Percentiles rank a stretch among this genome's conserved stretches.
These are phyloP conservation scores for Mycena galopus DNA, from an alignment of 768 basidiomycete genomes.

Conservation along the genomic window DNA sequence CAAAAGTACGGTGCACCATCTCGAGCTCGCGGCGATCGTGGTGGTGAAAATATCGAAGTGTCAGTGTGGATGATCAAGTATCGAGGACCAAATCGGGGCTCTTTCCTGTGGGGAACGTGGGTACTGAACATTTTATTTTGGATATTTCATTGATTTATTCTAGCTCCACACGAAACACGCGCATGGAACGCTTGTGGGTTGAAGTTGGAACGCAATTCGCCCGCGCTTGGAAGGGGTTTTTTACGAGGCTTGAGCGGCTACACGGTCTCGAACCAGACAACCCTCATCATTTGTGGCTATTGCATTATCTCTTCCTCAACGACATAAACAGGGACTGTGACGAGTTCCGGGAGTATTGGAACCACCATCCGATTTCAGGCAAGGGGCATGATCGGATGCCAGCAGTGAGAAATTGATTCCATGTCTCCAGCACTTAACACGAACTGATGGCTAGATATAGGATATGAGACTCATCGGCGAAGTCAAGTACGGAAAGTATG, in stretches of 20 bases:
- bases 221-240: constrained; percentile 47
- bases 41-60: constrained; percentile 45
- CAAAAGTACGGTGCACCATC: constrained; percentile 37
- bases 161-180: constrained; percentile 39
- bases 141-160: not conserved
- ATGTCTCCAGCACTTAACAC: not conserved
- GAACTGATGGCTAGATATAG: constrained; percentile 36
- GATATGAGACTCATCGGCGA: constrained; percentile 19
- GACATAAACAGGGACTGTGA: constrained; percentile 46
- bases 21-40: constrained; percentile 41
- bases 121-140: constrained; percentile 36
- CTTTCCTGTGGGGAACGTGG: constrained; percentile 37
- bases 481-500: constrained; percentile 12
- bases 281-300: constrained; percentile 20
- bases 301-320: constrained; percentile 40
- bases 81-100: constrained; percentile 39
- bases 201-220: constrained; percentile 47
- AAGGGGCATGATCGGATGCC: constrained; percentile 2
- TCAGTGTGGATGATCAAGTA: constrained; percentile 44
- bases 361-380: constrained; percentile 46
- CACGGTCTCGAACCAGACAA: constrained; percentile 41
- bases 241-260: constrained; percentile 40
- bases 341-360: constrained; percentile 46
- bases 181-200: constrained; percentile 42
- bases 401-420: not conserved